phyloP scores from a whole-genome alignment of 345 rosid species.

The Triadica sebifera region DNA sequence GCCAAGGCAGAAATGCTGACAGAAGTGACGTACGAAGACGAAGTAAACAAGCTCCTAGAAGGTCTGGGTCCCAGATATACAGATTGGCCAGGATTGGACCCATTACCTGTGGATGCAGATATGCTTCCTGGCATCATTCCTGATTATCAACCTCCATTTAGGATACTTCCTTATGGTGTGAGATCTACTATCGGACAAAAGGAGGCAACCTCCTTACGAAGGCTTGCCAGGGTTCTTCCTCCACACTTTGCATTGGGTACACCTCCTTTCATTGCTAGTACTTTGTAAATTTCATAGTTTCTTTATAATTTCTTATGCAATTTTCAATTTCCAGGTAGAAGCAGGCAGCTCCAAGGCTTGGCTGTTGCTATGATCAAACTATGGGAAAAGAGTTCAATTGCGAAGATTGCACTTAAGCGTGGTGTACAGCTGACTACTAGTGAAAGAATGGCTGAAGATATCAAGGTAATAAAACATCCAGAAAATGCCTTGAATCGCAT shows the following conservation, averaged over 20 bases:
- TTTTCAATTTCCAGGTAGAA: slow-evolving; percentile 60
- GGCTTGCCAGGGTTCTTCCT: slow-evolving; percentile 83
- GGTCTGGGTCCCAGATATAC: slow-evolving; percentile 83
- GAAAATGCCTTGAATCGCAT: neutral
- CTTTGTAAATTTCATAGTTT: neutral
- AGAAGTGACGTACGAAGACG: slow-evolving; percentile 70
- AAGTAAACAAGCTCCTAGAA: slow-evolving; percentile 70
- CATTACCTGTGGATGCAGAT: slow-evolving; percentile 93
- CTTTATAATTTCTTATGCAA: slow-evolving; percentile 16
- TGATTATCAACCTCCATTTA: slow-evolving; percentile 81
- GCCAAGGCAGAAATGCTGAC: slow-evolving; percentile 19
- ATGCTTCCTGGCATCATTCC: slow-evolving; percentile 79
- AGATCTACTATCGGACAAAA: slow-evolving; percentile 57
- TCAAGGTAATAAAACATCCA: slow-evolving; percentile 54
- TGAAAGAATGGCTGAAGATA: slow-evolving; percentile 97
- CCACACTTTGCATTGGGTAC: slow-evolving; percentile 95
- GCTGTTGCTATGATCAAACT: slow-evolving; percentile 78
- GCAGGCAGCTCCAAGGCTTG: slow-evolving; percentile 89
- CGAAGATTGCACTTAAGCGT: slow-evolving; percentile 84
- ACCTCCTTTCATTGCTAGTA: slow-evolving; percentile 10
- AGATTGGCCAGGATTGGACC: slow-evolving; percentile 83
- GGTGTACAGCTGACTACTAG: slow-evolving; percentile 88
- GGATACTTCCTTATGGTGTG: slow-evolving; percentile 90
- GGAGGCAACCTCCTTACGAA: slow-evolving; percentile 70
- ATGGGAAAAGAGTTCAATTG: slow-evolving; percentile 84